phyloP scores from a whole-genome alignment of 139 green algal species.

The Asterochloris erici region DNA sequence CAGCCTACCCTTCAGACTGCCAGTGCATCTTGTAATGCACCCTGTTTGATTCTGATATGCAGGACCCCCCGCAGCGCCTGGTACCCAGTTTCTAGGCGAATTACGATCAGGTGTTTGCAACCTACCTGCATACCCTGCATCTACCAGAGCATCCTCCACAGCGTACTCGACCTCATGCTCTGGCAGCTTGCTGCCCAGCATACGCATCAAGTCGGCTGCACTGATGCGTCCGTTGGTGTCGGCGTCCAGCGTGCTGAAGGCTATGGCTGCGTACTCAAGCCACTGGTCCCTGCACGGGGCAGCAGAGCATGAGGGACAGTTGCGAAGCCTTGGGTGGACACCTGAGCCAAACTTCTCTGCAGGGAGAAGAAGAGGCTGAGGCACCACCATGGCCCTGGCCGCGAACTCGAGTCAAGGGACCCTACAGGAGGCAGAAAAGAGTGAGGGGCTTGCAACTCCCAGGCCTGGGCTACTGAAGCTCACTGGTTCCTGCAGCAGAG shows the following conservation, averaged over 20 bases:
- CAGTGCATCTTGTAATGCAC: too few relatives aligned
- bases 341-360: neutral
- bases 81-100: too few relatives aligned
- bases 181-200: constrained; percentile 69
- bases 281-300: constrained; percentile 59
- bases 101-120: neutral
- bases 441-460: too few relatives aligned
- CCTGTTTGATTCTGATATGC: too few relatives aligned
- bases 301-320: too few relatives aligned
- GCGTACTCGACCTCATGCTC: constrained; percentile 70
- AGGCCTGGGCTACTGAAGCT: too few relatives aligned
- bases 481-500: too few relatives aligned
- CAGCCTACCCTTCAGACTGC: too few relatives aligned
- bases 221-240: constrained; percentile 27
- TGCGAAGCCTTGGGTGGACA: neutral
- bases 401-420: neutral
- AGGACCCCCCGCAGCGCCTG: too few relatives aligned
- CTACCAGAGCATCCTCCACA: constrained; percentile 75
- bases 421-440: too few relatives aligned
- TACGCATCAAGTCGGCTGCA: constrained; percentile 45
- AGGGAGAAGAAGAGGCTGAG: neutral
- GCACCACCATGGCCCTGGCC: too few relatives aligned
- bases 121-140: constrained; percentile 46
- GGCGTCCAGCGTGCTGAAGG: constrained; percentile 67
- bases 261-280: constrained; percentile 56